These are phyloP conservation scores for Pythium apleroticum DNA, from an alignment of 352 stramenopile species.

Conservation along the genomic window DNA sequence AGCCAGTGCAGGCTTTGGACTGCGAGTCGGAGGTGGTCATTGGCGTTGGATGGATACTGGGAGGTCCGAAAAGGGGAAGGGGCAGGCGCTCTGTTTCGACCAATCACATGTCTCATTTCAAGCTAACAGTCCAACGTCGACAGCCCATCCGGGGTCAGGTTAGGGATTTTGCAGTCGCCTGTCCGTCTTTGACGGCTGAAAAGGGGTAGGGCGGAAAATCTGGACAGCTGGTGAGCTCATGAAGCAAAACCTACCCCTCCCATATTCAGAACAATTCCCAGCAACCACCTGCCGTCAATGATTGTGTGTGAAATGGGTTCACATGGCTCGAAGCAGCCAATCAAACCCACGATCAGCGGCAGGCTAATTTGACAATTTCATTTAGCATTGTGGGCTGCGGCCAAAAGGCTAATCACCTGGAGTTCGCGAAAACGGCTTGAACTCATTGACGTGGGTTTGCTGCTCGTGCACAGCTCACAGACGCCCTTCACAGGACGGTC, in stretches of 20 bases:
- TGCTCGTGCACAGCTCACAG: too few relatives aligned
- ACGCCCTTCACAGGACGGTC: too few relatives aligned
- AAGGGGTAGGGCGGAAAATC: neutral
- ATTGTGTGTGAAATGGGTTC: conserved; percentile 3
- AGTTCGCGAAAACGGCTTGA: neutral
- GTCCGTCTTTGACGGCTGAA: neutral
- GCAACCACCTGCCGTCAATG: neutral
- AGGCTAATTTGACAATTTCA: neutral
- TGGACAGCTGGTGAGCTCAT: neutral
- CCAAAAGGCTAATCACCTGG: neutral
- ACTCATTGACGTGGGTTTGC: too few relatives aligned
- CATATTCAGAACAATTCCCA: conserved; percentile 4
- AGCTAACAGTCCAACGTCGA: neutral
- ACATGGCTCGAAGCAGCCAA: conserved; percentile 1
- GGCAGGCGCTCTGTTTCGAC: neutral
- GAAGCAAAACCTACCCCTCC: neutral
- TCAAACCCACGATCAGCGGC: neutral
- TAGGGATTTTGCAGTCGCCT: neutral
- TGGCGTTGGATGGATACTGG: conserved; percentile 2
- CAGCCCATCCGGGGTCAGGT: neutral
- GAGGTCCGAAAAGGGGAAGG: neutral
- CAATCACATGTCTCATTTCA: neutral
- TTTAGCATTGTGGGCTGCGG: neutral
- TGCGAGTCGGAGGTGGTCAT: neutral
- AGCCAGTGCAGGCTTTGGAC: conserved; percentile 3